These are phyloP conservation scores for Emergomyces africanus DNA, from an alignment of 2,329 filamentous ascomycete genomes.

Conservation along the genomic window DNA sequence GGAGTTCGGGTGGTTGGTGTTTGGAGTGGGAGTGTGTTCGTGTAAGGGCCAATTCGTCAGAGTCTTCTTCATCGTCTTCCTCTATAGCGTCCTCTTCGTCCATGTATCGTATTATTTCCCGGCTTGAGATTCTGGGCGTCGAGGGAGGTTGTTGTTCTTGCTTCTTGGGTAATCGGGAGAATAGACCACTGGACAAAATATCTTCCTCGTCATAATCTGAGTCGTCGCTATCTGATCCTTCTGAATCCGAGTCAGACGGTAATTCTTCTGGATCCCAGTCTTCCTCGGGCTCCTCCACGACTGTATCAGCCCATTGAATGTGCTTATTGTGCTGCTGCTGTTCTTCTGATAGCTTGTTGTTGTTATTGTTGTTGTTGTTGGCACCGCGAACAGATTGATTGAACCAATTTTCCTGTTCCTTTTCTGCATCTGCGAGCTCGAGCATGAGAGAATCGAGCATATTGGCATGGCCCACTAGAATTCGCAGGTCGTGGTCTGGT, in stretches of 20 bases:
- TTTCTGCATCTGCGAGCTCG: slow-evolving; percentile 82
- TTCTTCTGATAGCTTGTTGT: no score
- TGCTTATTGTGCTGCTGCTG: slow-evolving; percentile 41
- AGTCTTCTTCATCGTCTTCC: slow-evolving; percentile 50
- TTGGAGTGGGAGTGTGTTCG: slow-evolving; percentile 49
- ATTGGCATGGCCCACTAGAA: slow-evolving; percentile 96
- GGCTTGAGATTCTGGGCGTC: slow-evolving; percentile 13
- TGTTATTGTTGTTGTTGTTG: slow-evolving; percentile 32
- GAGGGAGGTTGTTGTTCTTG: neutral
- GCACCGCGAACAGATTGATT: slow-evolving; percentile 83
- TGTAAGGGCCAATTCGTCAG: slow-evolving; percentile 50
- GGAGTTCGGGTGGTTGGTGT: slow-evolving; percentile 55
- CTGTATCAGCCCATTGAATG: slow-evolving; percentile 76
- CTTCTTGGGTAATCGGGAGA: slow-evolving; percentile 18
- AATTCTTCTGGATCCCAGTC: slow-evolving; percentile 57
- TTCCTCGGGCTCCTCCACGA: slow-evolving; percentile 60
- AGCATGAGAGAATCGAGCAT: slow-evolving; percentile 91
- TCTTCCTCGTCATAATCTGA: slow-evolving; percentile 7
- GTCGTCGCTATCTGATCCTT: slow-evolving; percentile 36
- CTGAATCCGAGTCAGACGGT: slow-evolving; percentile 33
- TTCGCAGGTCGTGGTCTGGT: slow-evolving; percentile 84
- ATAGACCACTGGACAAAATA: slow-evolving; percentile 4
- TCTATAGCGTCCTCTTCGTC: slow-evolving; percentile 34
- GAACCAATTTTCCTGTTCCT: slow-evolving; percentile 95
- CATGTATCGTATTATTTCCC: slow-evolving; percentile 17